Base-by-base conservation (phyloP, 768 basidiomycete species). In the Daedaleopsis nitida region DNA sequence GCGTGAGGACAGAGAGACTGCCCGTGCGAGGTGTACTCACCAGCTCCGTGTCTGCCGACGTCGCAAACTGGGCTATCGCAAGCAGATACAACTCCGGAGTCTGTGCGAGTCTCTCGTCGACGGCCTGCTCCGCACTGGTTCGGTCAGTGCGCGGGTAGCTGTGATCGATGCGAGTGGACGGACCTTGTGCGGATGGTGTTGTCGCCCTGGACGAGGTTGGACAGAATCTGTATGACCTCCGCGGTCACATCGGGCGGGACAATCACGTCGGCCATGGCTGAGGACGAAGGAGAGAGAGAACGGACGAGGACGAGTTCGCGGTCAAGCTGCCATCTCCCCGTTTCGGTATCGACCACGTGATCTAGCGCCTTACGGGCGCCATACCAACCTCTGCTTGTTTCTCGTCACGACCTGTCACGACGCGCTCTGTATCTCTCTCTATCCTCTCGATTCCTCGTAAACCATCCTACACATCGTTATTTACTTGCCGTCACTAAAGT, bases 191-290 rank as follows among this genome's bases (percentile, higher is more conserved):
- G 85, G 53, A 94, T 90, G 57, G 87, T 84, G 74, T 94, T 94
- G 72, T 94, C 91, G 5, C 90, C 92, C 43, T 91, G 78, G 5
- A 93, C 88, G 19, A 93, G 84, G 74, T 94, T 93, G 12, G 89
- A 88, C 44, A 94, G 84, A 62, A 92, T 91, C 75, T 93, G 91
- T 0, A 88, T 91, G 65, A 92, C 81, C 68, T 92, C 89, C 13
- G 79, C 75, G 8, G 87, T 86, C 48, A 92, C 89, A 72, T 91
- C 87, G 58, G 86, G 81, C 0, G 88, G 83, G 11, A 77, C 75
- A n/a, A 70, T 66, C 9, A 69, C 59, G 54, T 72, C 70, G 17
- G 53, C 55, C 62, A 63, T 63, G 14, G 42, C 23, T 1, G 21
- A 49, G 1, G 47, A n/a, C 13, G 23, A 21, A n/a, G 47, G 3